phyloP scores from a whole-genome alignment of 2,329 filamentous ascomycete species.

The Epicoccum nigrum region DNA sequence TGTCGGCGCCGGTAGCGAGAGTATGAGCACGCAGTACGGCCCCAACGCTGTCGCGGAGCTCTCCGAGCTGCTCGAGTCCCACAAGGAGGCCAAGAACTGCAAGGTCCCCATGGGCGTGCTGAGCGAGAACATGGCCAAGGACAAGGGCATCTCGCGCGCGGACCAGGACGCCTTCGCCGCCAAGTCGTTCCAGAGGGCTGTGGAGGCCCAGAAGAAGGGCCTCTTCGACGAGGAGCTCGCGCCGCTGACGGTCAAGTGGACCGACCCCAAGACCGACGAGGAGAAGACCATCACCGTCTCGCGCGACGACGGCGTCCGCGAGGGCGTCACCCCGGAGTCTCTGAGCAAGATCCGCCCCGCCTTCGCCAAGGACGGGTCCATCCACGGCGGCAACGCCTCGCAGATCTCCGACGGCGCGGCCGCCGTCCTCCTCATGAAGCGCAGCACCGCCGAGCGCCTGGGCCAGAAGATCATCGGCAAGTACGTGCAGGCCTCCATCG shows the following conservation, averaged over 20 bases:
- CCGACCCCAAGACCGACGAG: slow-evolving; percentile 89
- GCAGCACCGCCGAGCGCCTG: slow-evolving; percentile 84
- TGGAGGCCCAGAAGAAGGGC: slow-evolving; percentile 82
- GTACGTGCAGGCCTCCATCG: slow-evolving; percentile 82
- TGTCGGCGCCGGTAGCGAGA: slow-evolving; percentile 93
- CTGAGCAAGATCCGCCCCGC: slow-evolving; percentile 90
- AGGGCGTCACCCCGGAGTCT: slow-evolving; percentile 84
- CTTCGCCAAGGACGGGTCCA: slow-evolving; percentile 88
- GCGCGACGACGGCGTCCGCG: slow-evolving; percentile 85
- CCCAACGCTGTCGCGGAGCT: slow-evolving; percentile 90
- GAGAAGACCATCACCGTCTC: slow-evolving; percentile 81
- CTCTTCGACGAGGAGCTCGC: slow-evolving; percentile 92
- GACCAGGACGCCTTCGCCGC: slow-evolving; percentile 93
- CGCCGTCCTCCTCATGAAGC: slow-evolving; percentile 94
- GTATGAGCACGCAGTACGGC: slow-evolving; percentile 92
- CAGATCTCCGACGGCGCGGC: slow-evolving; percentile 95
- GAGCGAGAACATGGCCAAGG: slow-evolving; percentile 93
- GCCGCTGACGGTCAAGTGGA: slow-evolving; percentile 83
- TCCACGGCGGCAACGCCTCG: slow-evolving; percentile 94
- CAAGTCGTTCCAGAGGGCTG: slow-evolving; percentile 88
- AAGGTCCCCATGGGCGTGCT: slow-evolving; percentile 96
- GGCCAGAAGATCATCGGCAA: slow-evolving; percentile 91
- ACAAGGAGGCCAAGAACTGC: slow-evolving; percentile 88
- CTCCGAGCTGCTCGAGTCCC: slow-evolving; percentile 81
- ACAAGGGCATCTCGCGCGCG: slow-evolving; percentile 72